Evolutionary conservation across 208 protist genomes (phyloP).

Genomic region (Trichomonas tenax): DNA sequence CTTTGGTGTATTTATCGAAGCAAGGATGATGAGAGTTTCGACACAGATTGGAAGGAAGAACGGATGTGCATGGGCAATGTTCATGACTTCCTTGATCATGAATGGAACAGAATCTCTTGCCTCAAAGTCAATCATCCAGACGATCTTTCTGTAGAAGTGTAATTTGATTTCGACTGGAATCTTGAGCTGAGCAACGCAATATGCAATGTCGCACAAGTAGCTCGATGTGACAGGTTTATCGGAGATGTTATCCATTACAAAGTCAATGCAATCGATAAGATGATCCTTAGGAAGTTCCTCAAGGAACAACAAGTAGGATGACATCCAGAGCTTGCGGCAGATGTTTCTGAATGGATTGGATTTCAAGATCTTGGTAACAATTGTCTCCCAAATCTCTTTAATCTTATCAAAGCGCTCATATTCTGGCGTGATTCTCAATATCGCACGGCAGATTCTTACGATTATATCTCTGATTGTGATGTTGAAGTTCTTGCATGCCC

Average conservation of each 20-base stretch:
- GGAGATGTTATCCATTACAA: not conserved
- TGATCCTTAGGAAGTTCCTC: not conserved
- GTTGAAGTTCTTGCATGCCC: not conserved
- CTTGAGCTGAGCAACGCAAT: not conserved
- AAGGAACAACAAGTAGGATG: not conserved
- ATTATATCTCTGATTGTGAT: not conserved
- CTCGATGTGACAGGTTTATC: not conserved
- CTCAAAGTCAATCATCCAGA: not conserved
- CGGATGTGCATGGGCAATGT: not conserved
- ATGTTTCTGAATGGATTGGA: not conserved
- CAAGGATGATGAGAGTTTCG: not conserved
- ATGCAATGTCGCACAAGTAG: not conserved
- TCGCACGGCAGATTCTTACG: not conserved
- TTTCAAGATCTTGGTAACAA: not conserved
- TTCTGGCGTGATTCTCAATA: not conserved
- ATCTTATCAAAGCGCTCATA: not conserved
- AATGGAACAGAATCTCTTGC: not conserved
- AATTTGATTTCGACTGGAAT: not conserved
- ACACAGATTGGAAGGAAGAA: not conserved
- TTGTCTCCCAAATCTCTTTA: not conserved
- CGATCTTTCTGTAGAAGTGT: not conserved
- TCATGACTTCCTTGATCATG: not conserved
- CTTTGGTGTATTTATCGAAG: not conserved
- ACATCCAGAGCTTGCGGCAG: not conserved
- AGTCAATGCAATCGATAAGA: not conserved